Percentiles rank a stretch among this genome's conserved stretches.
Evolutionary conservation across 176 grass and related monocot species (phyloP).

Genomic region (Aegilops sharonensis): DNA sequence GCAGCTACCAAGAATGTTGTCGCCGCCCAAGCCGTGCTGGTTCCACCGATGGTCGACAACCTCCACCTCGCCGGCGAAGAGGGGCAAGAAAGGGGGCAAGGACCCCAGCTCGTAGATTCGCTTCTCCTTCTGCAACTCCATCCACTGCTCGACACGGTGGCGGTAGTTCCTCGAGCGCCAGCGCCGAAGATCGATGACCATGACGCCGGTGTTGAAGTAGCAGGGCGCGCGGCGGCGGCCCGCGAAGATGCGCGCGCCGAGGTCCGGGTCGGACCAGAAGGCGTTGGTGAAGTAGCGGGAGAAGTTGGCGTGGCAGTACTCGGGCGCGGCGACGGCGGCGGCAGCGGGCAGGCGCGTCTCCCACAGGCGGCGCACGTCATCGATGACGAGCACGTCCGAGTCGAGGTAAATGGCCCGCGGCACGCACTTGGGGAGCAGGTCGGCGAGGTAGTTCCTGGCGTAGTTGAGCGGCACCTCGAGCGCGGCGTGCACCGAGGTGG

Average conservation of each 20-base stretch:
- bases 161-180: slow-evolving; percentile 74
- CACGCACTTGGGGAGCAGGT: too few species aligned
- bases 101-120: slow-evolving; percentile 89
- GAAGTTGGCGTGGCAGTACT: slow-evolving; percentile 77
- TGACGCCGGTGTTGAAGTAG: slow-evolving; percentile 84
- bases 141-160: slow-evolving; percentile 67
- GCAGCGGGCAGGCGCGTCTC: too few species aligned
- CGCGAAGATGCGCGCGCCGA: slow-evolving; percentile 41
- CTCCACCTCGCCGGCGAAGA: slow-evolving; percentile 83
- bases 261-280: slow-evolving; percentile 54
- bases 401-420: too few species aligned
- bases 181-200: slow-evolving; percentile 66
- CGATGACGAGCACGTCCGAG: too few species aligned
- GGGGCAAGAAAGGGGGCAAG: slow-evolving; percentile 76
- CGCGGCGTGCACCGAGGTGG: slow-evolving; percentile 70
- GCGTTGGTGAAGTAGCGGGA: slow-evolving; percentile 58
- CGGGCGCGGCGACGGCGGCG: slow-evolving; percentile 4
- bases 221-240: slow-evolving; percentile 40
- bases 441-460: slow-evolving; percentile 57
- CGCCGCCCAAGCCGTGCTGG: slow-evolving; percentile 88
- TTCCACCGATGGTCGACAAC: slow-evolving; percentile 92
- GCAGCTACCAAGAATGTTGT: slow-evolving; percentile 82
- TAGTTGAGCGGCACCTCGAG: slow-evolving; percentile 90
- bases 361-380: too few species aligned
- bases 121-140: slow-evolving; percentile 66